These are phyloP conservation scores for Diaporthe batatas DNA, from an alignment of 2,329 filamentous ascomycete species.

Conservation along the genomic window DNA sequence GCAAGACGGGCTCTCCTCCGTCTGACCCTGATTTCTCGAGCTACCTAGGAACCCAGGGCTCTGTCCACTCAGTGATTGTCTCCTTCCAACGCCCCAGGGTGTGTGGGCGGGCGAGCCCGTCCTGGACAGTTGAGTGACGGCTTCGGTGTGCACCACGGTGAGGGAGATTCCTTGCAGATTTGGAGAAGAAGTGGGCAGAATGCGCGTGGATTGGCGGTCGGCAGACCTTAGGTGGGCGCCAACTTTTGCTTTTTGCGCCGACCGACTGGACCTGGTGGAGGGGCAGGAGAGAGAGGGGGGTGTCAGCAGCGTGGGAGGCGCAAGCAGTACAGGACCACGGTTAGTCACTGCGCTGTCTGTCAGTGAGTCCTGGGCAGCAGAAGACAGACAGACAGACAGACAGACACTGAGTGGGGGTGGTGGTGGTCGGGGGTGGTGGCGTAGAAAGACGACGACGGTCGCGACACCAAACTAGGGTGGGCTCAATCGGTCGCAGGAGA, in stretches of 20 bases:
- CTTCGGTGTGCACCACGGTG: conserved; percentile 22
- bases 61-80: conserved; percentile 9
- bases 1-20: conserved; percentile 13
- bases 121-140: conserved; percentile 8
- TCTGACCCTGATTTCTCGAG: not conserved
- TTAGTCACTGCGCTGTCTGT: too few species aligned
- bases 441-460: not conserved
- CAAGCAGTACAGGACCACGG: not conserved
- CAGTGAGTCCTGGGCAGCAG: not conserved
- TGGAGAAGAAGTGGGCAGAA: conserved; percentile 23
- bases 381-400: too few species aligned
- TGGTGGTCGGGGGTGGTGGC: not conserved
- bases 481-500: conserved; percentile 23
- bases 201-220: conserved; percentile 14
- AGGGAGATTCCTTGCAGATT: conserved; percentile 32
- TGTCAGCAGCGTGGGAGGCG: not conserved
- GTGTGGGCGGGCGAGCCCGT: conserved; percentile 30
- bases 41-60: conserved; percentile 12
- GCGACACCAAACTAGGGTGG: conserved; percentile 1
- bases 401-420: not conserved
- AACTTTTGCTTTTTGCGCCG: conserved; percentile 35
- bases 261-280: conserved; percentile 20
- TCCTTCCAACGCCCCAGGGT: conserved; percentile 15
- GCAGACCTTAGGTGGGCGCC: conserved; percentile 11
- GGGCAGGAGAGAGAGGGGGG: not conserved